Evolutionary conservation across 164 flowering plant species (phyloP).

Genomic region (Piper betle): DNA sequence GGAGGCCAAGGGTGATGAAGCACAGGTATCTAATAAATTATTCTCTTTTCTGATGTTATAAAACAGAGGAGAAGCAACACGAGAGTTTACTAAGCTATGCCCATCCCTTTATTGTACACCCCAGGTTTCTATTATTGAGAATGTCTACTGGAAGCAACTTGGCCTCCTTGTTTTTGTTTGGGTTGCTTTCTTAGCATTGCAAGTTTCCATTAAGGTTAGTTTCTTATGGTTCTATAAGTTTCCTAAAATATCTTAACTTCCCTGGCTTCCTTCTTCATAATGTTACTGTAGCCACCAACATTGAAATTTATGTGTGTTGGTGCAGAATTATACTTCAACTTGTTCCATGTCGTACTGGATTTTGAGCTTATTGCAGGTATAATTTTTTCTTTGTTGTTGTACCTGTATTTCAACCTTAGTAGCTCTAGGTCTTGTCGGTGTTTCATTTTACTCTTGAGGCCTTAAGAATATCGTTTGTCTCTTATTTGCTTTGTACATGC

Average conservation of each 20-base stretch:
- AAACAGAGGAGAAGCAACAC: no score
- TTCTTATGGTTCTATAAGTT: not conserved
- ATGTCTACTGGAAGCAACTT: slow-evolving; percentile 79
- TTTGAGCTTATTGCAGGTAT: slow-evolving; percentile 24
- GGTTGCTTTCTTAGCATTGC: slow-evolving; percentile 71
- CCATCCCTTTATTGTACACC: not conserved
- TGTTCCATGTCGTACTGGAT: slow-evolving; percentile 31
- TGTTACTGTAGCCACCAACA: not conserved
- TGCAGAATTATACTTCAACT: slow-evolving; percentile 28
- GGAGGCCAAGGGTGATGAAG: slow-evolving; percentile 20
- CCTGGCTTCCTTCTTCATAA: no score
- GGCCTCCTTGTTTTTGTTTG: slow-evolving; percentile 74
- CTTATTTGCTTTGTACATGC: no score
- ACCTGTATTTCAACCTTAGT: not conserved
- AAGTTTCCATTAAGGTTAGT: slow-evolving; percentile 49
- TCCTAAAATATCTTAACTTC: not conserved
- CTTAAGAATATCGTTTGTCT: no score
- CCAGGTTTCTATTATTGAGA: slow-evolving; percentile 56
- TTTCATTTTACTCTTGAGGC: no score
- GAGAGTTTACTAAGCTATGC: not conserved
- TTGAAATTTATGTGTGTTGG: not conserved
- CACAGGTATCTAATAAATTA: slow-evolving; percentile 20
- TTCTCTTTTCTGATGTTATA: not conserved
- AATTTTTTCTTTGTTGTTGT: not conserved
- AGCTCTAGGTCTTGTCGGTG: no score